Base-by-base conservation (phyloP, 2,329 filamentous ascomycete species). In the Xylogone sp. region DNA sequence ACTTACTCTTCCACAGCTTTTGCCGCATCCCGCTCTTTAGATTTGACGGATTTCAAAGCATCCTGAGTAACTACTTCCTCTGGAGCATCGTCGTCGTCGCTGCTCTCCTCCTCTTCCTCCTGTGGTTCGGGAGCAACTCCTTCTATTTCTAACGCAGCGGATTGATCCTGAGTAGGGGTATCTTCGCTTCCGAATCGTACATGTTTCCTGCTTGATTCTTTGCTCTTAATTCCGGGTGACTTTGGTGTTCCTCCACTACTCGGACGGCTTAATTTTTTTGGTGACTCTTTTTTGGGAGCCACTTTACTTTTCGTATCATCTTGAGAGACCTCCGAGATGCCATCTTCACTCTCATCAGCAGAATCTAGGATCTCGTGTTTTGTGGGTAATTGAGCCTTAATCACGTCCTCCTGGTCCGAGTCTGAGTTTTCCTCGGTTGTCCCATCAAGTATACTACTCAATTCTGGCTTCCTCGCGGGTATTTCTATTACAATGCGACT, bases 81-180 rank as follows among this genome's bases (percentile, higher is more conserved):
- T 42, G 64, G 64, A 10, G 62, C 62, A 52, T 65, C 64, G 46
- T 66, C 60, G 21, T 65, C 64, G 44, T 61, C 63, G n/a, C 50
- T 51, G 22, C 56, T 57, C 4, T 58, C 58, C 42, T 50, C 42
- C 4, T 54, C 56, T 21, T 31, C 78, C 94, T 48, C 89, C 90
- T 0, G 86, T 90, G 50, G 85, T 84, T 7, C 70, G 90, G 34
- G 87, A 83, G 87, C 88, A 65, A 81, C 76, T 71, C 18, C n/a
- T n/a, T 19, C 52, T 53, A 13, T 49, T 16, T 13, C n/a, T 18
- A 18, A 39, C 8, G 13, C 8, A 39, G n/a, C 49, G 3, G 31
- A 19, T 20, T 13, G 21, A 20, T 51, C 49, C 29, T 43, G 45
- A 3, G 57, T 53, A 10, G 54, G 52, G 12, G 49, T 46, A 21